Base-by-base conservation (phyloP, 1,284 basidiomycete species). In the Ganoderma lingzhi region DNA sequence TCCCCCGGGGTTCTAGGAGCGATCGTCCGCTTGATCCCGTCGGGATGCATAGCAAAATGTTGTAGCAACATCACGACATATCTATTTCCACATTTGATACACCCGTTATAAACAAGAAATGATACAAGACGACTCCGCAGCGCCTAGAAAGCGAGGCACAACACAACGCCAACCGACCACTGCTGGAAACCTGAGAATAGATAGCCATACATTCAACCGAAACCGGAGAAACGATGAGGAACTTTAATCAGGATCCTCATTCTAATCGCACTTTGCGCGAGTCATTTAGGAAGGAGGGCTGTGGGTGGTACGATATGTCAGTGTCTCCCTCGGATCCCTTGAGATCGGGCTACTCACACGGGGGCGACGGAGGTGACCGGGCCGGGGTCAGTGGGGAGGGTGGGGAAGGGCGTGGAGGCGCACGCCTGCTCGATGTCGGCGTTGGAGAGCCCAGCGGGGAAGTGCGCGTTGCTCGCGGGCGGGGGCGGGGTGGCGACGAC, bases 371-470 rank as follows among this genome's bases (percentile, higher is more conserved):
- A 71, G 19, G 76, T 78, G 64, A 70, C 74, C 69, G 78, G 76
- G 42, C 79, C 79, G 60, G 78, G 78, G 71, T 80, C 79, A 35
- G 78, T 75, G 6, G 73, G 70, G 66, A 80, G 78, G 44, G 73
- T 74, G 28, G 79, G 79, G 78, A 80, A 80, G 35, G 79, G 74
- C 1, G 68, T 71, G 35, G 41, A 39, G 10, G 64, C 66, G 41
- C 66, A 67, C 56, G 77, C 78, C 73, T 76, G 77, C 68, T 78
- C 76, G 67, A 78, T 58, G 67, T 78, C 77, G 45, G 64, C 67
- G 65, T 71, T 66, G 51, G 66, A 73, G 62, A 75, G 67, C 19
- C 77, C 77, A 59, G 77, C 76, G 66, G 77, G 77, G 72, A 78
- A 73, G 56, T 74, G 74, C 9, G 76, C 73, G 41, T 48, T 53